phyloP scores from a whole-genome alignment of 179 eudicot genomes.

The Spinacia oleracea region DNA sequence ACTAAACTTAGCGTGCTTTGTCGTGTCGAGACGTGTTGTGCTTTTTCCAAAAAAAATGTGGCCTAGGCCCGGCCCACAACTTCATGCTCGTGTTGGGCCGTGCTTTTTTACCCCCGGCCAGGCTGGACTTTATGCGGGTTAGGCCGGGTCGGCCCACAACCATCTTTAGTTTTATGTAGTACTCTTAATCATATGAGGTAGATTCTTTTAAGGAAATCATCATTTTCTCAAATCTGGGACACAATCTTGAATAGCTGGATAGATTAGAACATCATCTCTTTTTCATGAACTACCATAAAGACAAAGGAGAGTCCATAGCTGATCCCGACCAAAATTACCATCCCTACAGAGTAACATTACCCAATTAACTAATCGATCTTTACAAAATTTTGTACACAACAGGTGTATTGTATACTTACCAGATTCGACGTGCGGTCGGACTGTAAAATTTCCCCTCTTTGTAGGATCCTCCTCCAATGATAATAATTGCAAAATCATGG shows the following conservation, averaged over 20 bases:
- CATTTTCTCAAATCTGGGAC: neutral
- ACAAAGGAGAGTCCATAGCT: constrained; percentile 50
- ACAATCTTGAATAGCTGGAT: neutral
- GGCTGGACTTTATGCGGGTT: too few relatives aligned
- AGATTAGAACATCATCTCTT: constrained; percentile 39
- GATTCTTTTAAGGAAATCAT: too few relatives aligned
- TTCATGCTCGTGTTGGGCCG: too few relatives aligned
- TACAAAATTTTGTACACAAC: neutral
- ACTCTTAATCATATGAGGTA: too few relatives aligned
- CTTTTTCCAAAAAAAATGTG: too few relatives aligned
- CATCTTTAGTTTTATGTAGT: too few relatives aligned
- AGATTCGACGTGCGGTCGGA: constrained; percentile 20
- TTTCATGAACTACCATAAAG: constrained; percentile 41
- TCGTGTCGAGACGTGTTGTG: too few relatives aligned
- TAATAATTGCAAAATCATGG: constrained; percentile 47
- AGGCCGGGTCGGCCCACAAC: too few relatives aligned
- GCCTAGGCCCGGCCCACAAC: too few relatives aligned
- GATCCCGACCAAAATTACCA: constrained; percentile 47
- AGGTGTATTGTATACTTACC: constrained; percentile 25
- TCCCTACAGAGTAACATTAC: constrained; percentile 43
- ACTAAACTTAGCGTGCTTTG: too few relatives aligned
- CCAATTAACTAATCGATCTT: neutral
- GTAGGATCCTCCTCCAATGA: constrained; percentile 17
- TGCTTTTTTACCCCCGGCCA: too few relatives aligned
- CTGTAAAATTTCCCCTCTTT: neutral